Percentiles rank a stretch among this genome's conserved stretches.
Evolutionary conservation across 768 basidiomycete species (phyloP).

Genomic region (Kwoniella mangroviensis): DNA sequence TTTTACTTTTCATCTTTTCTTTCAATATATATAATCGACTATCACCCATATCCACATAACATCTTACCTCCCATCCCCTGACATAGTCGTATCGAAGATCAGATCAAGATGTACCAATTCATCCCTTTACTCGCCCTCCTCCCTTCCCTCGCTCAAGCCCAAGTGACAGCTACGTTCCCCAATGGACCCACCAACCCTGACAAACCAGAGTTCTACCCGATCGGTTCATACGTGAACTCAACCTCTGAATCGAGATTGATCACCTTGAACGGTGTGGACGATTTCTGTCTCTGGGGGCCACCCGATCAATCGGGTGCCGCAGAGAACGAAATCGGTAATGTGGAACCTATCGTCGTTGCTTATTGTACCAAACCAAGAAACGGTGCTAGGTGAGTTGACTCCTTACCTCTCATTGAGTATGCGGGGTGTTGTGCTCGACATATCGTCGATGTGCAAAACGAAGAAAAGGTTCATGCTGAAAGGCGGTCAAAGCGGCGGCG

Average conservation of each 20-base stretch:
- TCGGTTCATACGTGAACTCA: constrained; percentile 55
- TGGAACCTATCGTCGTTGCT: constrained; percentile 57
- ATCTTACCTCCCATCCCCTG: not conserved
- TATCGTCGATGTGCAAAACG: too few species aligned
- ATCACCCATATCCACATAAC: not conserved
- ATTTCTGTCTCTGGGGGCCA: constrained; percentile 53
- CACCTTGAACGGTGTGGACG: constrained; percentile 55
- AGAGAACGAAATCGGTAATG: constrained; percentile 55
- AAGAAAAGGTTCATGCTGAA: not conserved
- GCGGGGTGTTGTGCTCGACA: too few species aligned
- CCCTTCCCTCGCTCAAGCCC: constrained; percentile 16
- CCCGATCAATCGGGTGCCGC: constrained; percentile 38
- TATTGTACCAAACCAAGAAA: constrained; percentile 61
- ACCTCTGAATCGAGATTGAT: constrained; percentile 52
- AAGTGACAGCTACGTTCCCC: constrained; percentile 32
- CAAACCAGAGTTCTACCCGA: constrained; percentile 42
- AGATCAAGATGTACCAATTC: constrained; percentile 12
- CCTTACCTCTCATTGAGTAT: too few species aligned
- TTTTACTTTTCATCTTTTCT: not conserved
- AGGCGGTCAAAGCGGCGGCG: not conserved
- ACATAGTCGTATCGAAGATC: not conserved
- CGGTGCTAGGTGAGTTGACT: constrained; percentile 50
- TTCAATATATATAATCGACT: not conserved
- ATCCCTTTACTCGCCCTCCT: constrained; percentile 18
- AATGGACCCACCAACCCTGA: constrained; percentile 53